Base-by-base conservation (phyloP, 495 filamentous ascomycete species). In the Chaetomidium leptoderma region DNA sequence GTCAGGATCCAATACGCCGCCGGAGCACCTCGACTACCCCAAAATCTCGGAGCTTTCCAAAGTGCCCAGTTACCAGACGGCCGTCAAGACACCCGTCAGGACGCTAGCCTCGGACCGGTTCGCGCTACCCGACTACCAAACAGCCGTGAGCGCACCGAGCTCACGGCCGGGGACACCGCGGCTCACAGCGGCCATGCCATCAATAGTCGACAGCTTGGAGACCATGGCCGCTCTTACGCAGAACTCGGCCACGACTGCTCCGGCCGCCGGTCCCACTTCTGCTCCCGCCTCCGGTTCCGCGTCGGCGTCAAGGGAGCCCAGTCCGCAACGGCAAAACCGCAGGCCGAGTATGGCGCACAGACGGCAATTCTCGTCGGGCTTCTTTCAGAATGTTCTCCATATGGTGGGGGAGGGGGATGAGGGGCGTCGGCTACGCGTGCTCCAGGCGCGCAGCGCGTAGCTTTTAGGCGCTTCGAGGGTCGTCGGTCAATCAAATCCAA, bases 51-150 rank as follows among this genome's bases (percentile, higher is more conserved):
- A 79, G 37, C 73, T 92, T 19, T 86, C 80, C 62, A 87, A 85
- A 49, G 88, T 93, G 8, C 90, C 90, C 5, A 90, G 86, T 49
- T 95, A 95, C 67, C 76, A 80, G 5, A 92, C 90, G 13, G 90
- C 90, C 0, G 78, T 91, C 17, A 82, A 78, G 44, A 77, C 83
- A 0, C 78, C 68, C 10, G 60, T 80, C 10, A 72, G 83, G 16
- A 77, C 78, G 29, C 57, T 67, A n/a, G 56, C 49, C 27, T 55
- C 66, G 43, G 62, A 62, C 21, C 63, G 52, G 21, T 63, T 47
- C 11, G 42, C 63, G 10, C 63, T 74, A 3, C 76, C 76, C 2
- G 74, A 78, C 52, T 78, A 78, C 63, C 40, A 61, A 13, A 73
- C 75, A 9, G 76, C 71, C 14, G 66, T 67, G 27, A 76, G 72